Evolutionary conservation across 1,284 basidiomycete species (phyloP).

Genomic region (Phylloboletellus chloephorus): DNA sequence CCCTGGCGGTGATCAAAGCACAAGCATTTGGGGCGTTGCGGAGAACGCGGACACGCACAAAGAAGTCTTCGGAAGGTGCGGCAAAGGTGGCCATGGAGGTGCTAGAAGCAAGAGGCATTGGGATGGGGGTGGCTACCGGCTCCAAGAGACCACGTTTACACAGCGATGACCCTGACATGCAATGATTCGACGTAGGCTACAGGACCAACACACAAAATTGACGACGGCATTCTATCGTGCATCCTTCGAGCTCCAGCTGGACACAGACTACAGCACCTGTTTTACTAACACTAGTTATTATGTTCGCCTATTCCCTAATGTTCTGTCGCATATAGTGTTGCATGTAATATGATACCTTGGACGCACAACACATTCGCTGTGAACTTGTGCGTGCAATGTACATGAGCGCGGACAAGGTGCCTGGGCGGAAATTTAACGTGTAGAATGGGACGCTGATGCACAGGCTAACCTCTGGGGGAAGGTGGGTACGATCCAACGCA

Average conservation of each 20-base stretch:
- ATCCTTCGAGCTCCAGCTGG: constrained; percentile 23
- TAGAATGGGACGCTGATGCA: constrained; percentile 13
- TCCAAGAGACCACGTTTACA: constrained; percentile 56
- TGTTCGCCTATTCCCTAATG: constrained; percentile 31
- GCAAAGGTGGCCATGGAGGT: constrained; percentile 74
- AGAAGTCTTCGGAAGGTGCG: constrained; percentile 65
- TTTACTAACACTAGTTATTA: constrained; percentile 31
- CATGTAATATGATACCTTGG: constrained; percentile 37
- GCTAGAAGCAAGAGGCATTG: constrained; percentile 69
- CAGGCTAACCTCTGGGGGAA: constrained; percentile 20
- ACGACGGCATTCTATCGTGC: constrained; percentile 29
- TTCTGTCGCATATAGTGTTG: constrained; percentile 34
- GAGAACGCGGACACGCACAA: constrained; percentile 65
- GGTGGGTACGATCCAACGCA: constrained; percentile 22
- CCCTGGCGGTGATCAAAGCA: constrained; percentile 80
- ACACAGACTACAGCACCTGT: constrained; percentile 26
- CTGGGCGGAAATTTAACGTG: constrained; percentile 26
- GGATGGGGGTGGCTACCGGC: constrained; percentile 46
- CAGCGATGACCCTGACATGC: constrained; percentile 45
- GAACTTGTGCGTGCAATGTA: constrained; percentile 6
- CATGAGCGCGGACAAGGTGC: constrained; percentile 26
- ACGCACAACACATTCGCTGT: constrained; percentile 18
- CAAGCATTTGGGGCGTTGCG: constrained; percentile 80
- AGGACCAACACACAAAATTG: constrained; percentile 18
- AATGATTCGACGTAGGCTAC: constrained; percentile 31